Evolutionary conservation across 2,329 filamentous ascomycete genomes (phyloP).

Genomic region (Fusarium xyrophilum): DNA sequence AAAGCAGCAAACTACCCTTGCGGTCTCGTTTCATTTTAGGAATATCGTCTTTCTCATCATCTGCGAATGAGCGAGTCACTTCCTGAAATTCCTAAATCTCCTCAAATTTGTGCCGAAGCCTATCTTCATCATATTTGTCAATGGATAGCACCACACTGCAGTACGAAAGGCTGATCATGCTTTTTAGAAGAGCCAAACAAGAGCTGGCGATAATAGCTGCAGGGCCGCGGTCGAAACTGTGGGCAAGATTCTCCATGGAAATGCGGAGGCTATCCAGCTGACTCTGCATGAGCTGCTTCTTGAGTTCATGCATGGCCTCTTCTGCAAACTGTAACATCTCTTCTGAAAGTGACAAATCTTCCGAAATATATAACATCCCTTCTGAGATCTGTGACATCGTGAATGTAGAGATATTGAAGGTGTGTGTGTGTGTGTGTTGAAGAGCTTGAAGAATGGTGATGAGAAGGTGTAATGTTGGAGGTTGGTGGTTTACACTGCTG

Average conservation of each 20-base stretch:
- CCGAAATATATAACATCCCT: no score
- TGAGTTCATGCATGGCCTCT: background rate
- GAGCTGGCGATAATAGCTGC: background rate
- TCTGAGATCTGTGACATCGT: background rate
- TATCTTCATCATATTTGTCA: background rate
- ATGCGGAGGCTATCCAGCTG: background rate
- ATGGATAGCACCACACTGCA: background rate
- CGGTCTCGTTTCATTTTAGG: background rate
- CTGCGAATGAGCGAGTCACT: background rate
- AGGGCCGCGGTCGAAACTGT: background rate
- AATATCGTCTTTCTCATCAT: background rate
- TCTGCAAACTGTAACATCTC: no score
- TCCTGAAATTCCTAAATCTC: background rate
- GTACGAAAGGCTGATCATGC: background rate
- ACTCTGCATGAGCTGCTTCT: background rate
- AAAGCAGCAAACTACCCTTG: background rate
- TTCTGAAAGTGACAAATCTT: no score
- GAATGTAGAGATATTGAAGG: background rate
- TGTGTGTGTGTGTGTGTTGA: background rate
- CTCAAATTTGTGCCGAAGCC: fast-evolving
- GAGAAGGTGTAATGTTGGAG: background rate
- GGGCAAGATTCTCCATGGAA: background rate
- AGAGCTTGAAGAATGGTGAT: background rate
- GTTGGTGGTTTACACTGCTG: background rate
- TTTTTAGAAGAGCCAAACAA: background rate